Conservation (phyloP, 148 eudicot species). For the Cornus florida region DNA sequence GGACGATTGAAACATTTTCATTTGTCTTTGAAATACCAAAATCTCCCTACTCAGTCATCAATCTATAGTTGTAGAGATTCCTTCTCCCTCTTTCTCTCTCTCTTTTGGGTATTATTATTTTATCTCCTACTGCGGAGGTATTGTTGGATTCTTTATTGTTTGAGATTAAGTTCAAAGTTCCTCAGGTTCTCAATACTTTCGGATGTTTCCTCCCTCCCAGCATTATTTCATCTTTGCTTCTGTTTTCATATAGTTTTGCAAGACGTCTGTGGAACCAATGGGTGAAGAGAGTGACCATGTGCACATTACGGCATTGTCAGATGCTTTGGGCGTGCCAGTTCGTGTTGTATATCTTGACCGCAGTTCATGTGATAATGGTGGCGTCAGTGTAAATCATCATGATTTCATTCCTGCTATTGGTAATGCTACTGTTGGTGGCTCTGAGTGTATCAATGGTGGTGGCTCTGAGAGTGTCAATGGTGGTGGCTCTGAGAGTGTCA, state of each 20-base stretch:
- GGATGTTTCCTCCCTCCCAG: neutral
- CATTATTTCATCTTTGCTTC: constrained; percentile 3
- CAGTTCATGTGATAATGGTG: constrained; percentile 70
- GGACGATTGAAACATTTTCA: neutral
- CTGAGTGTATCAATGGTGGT: constrained; percentile 28
- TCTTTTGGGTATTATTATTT: too few species aligned
- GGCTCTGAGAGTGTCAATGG: constrained; percentile 33
- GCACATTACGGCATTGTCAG: constrained; percentile 90
- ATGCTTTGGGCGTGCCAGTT: constrained; percentile 83
- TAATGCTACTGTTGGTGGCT: constrained; percentile 14
- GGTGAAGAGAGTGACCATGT: constrained; percentile 99
- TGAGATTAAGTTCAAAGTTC: constrained; percentile 5
- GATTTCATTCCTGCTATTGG: constrained; percentile 67
- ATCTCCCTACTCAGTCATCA: neutral
- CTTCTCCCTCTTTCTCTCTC: neutral
- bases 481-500: constrained; percentile 32
- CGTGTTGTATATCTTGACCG: constrained; percentile 94
- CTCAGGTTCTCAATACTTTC: neutral
- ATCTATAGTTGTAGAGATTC: neutral
- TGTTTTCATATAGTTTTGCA: constrained; percentile 68
- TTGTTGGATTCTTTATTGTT: constrained; percentile 5
- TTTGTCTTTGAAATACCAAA: neutral
- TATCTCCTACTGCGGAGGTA: neutral
- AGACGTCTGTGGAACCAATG: constrained; percentile 98
- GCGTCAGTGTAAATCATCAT: constrained; percentile 81